Evolutionary conservation across 371 early-diverging fungal genomes (phyloP).

Genomic region (Mortierella polycephala): DNA sequence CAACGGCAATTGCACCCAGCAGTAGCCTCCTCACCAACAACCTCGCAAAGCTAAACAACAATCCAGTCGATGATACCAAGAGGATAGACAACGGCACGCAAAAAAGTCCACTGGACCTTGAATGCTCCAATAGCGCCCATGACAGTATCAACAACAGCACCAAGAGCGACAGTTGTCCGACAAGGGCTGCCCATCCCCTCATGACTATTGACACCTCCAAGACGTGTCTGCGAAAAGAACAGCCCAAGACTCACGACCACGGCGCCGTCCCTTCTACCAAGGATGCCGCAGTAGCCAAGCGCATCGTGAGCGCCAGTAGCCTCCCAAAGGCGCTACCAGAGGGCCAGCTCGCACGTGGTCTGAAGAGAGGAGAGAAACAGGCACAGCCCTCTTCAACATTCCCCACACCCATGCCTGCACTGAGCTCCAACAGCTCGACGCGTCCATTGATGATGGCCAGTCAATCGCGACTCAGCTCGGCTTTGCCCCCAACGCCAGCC

Average conservation of each 20-base stretch:
- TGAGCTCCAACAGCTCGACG: constrained; percentile 27
- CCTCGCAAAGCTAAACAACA: neutral
- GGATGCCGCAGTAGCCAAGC: neutral
- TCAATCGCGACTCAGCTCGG: constrained; percentile 35
- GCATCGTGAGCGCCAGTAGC: constrained; percentile 1
- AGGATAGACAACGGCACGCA: neutral
- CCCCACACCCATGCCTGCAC: neutral
- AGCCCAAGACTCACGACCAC: neutral
- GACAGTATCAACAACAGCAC: constrained; percentile 2
- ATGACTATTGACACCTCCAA: constrained; percentile 48
- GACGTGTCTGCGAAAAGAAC: constrained; percentile 25
- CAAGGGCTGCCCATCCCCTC: constrained; percentile 23
- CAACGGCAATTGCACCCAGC: neutral
- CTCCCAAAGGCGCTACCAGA: constrained; percentile 13
- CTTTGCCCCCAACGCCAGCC: constrained; percentile 36
- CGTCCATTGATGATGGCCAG: constrained; percentile 50
- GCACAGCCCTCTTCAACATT: neutral
- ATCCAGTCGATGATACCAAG: neutral
- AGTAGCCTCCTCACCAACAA: constrained; percentile 1
- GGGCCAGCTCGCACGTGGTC: constrained; percentile 22
- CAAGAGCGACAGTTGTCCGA: neutral
- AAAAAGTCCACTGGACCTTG: no score
- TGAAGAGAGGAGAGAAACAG: constrained; percentile 14
- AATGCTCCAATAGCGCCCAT: constrained; percentile 1
- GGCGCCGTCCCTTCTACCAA: neutral